A percentile compares a stretch with the other conserved stretches of the same genome.
Evolutionary conservation across 805 yeast species (phyloP).

Genomic region (Candida incommunis): DNA sequence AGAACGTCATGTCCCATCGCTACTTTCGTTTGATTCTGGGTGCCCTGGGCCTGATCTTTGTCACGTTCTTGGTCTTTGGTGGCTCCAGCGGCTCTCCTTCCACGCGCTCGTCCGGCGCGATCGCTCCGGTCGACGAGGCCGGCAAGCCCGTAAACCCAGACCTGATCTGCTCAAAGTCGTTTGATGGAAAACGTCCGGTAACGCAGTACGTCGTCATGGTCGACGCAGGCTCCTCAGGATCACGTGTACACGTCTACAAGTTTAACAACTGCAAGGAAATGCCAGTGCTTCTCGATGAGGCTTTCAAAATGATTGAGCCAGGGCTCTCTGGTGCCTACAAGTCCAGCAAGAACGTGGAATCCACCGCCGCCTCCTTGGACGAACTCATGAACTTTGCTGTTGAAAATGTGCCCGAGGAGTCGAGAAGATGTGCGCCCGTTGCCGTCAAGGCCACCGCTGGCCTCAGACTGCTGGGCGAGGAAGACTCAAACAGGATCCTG

Average conservation of each 20-base stretch:
- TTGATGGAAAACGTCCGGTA: slow-evolving; percentile 25
- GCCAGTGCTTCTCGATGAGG: slow-evolving; percentile 67
- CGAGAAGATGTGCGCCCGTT: slow-evolving; percentile 75
- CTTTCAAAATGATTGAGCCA: slow-evolving; percentile 79
- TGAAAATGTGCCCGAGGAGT: slow-evolving; percentile 56
- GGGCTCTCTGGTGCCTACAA: slow-evolving; percentile 63
- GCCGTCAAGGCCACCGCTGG: slow-evolving; percentile 99
- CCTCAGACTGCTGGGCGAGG: slow-evolving; percentile 68
- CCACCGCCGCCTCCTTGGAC: slow-evolving; percentile 86
- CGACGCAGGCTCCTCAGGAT: slow-evolving; percentile 97
- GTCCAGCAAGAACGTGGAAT: slow-evolving; percentile 17
- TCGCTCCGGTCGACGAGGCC: slow-evolving; percentile 22
- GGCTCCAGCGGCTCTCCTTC: not conserved
- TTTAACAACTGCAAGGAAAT: slow-evolving; percentile 79
- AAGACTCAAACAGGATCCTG: slow-evolving; percentile 56
- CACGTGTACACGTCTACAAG: slow-evolving; percentile 87
- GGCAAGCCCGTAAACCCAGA: slow-evolving; percentile 1
- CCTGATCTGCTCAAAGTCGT: slow-evolving; percentile 19
- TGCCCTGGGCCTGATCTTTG: not conserved
- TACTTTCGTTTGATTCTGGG: not conserved
- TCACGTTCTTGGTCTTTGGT: not conserved
- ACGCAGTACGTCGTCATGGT: slow-evolving; percentile 77
- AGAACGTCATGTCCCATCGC: not conserved
- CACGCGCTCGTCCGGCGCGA: not conserved
- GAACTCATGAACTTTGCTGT: slow-evolving; percentile 67